phyloP scores from a whole-genome alignment of 108 stramenopile species.

The Hondaea fermentalgiana region DNA sequence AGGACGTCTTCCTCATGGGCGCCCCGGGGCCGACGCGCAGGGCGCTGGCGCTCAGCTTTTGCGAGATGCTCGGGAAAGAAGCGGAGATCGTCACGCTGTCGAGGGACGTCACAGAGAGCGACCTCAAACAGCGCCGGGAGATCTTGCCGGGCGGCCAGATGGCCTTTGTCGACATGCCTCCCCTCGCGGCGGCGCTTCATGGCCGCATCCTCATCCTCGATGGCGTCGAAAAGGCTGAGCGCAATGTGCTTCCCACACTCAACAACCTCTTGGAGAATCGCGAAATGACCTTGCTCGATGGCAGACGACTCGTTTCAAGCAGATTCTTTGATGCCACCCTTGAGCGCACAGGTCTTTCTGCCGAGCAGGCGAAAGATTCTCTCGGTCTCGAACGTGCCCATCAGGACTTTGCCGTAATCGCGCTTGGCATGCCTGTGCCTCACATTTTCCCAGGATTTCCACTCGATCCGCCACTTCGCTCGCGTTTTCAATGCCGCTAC shows the following conservation, averaged over 20 bases:
- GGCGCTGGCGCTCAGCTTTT: conserved; percentile 53
- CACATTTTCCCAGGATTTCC: conserved; percentile 40
- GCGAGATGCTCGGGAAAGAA: conserved; percentile 52
- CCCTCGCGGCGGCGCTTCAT: conserved; percentile 68
- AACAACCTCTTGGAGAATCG: conserved; percentile 42
- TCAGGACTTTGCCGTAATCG: conserved; percentile 62
- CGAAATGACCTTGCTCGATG: conserved; percentile 33
- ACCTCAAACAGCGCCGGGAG: conserved; percentile 74
- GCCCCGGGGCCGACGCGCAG: conserved; percentile 55
- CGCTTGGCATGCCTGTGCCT: conserved; percentile 45
- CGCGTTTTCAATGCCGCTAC: conserved; percentile 8
- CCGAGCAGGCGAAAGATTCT: neutral
- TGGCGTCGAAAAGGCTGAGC: conserved; percentile 35
- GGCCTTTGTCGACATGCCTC: conserved; percentile 59
- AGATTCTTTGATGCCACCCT: neutral
- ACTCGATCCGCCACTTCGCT: conserved; percentile 27
- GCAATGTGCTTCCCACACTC: conserved; percentile 34
- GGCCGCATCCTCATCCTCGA: conserved; percentile 60
- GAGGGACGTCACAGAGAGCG: conserved; percentile 66
- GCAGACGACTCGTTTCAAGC: neutral
- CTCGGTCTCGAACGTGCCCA: neutral
- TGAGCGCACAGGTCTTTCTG: neutral
- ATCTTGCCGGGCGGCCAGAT: conserved; percentile 11
- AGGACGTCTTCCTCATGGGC: conserved; percentile 66
- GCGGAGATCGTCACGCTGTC: conserved; percentile 60